Evolutionary conservation across 2,329 filamentous ascomycete species (phyloP).

Genomic region (Thermochaetoides dissita): DNA sequence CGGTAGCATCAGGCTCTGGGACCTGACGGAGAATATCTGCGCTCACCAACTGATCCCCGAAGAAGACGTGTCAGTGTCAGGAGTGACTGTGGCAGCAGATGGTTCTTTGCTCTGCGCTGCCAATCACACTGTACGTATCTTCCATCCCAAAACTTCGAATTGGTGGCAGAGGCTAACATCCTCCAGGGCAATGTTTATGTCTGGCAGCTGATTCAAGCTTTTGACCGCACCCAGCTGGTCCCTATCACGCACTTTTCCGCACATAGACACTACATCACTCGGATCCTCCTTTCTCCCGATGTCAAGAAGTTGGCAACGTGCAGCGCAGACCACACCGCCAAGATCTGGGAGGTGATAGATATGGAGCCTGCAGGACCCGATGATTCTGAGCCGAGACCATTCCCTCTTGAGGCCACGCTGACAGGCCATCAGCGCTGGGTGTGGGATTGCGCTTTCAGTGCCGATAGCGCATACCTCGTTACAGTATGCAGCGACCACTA

Average conservation of each 20-base stretch:
- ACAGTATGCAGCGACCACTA: slow-evolving; percentile 92
- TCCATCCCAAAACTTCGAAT: not conserved
- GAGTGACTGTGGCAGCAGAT: slow-evolving; percentile 90
- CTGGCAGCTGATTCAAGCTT: slow-evolving; percentile 79
- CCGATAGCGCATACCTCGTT: slow-evolving; percentile 83
- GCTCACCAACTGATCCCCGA: slow-evolving; percentile 92
- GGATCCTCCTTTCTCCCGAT: slow-evolving; percentile 80
- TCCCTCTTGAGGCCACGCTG: slow-evolving; percentile 73
- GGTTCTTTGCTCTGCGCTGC: slow-evolving; percentile 85
- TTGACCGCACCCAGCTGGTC: slow-evolving; percentile 69
- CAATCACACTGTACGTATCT: slow-evolving; percentile 60
- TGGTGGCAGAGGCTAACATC: not conserved
- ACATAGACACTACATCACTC: slow-evolving; percentile 84
- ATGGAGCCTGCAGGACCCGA: slow-evolving; percentile 31
- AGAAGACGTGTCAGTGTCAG: slow-evolving; percentile 84
- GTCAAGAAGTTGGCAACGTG: slow-evolving; percentile 91
- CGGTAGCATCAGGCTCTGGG: slow-evolving; percentile 90
- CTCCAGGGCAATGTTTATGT: slow-evolving; percentile 86
- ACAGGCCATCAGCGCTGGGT: slow-evolving; percentile 91
- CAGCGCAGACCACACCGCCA: slow-evolving; percentile 82
- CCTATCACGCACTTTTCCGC: slow-evolving; percentile 82
- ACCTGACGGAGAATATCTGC: slow-evolving; percentile 92
- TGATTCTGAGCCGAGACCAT: slow-evolving; percentile 38
- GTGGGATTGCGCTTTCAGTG: slow-evolving; percentile 92
- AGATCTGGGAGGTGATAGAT: slow-evolving; percentile 85